These are phyloP conservation scores for Stemphylium lycopersici DNA, from an alignment of 2,329 filamentous ascomycete genomes.

Conservation along the genomic window DNA sequence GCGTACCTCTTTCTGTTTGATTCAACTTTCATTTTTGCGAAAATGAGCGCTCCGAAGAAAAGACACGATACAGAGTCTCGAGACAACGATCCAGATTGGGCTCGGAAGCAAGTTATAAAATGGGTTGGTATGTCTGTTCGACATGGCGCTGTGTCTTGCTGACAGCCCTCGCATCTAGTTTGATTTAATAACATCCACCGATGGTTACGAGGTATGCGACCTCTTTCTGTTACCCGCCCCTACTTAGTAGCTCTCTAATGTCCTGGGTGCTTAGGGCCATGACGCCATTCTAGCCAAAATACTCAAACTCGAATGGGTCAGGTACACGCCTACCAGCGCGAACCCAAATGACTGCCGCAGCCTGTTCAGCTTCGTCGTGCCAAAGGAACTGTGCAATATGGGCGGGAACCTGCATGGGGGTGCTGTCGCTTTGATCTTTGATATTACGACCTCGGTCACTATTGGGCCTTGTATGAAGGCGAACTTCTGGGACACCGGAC, in stretches of 20 bases:
- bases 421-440: slow-evolving; percentile 61
- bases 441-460: slow-evolving; percentile 57
- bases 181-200: slow-evolving; percentile 22
- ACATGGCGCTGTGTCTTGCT: neutral
- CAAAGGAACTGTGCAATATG: slow-evolving; percentile 51
- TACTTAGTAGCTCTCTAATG: neutral
- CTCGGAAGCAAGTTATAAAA: slow-evolving; percentile 13
- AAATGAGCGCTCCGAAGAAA: neutral
- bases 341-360: slow-evolving; percentile 45
- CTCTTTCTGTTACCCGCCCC: neutral
- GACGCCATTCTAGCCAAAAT: slow-evolving; percentile 39
- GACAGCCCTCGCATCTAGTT: slow-evolving; percentile 20
- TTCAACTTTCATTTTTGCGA: neutral
- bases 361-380: slow-evolving; percentile 54
- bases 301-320: slow-evolving; percentile 46
- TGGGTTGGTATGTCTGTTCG: slow-evolving; percentile 15
- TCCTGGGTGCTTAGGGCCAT: slow-evolving; percentile 34
- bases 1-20: neutral
- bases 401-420: slow-evolving; percentile 60
- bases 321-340: slow-evolving; percentile 29
- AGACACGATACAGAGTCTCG: slow-evolving; percentile 4
- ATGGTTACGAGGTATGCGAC: slow-evolving; percentile 31
- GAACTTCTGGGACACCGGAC: slow-evolving; percentile 53
- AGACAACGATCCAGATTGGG: no score
- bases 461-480: slow-evolving; percentile 39